Base-by-base conservation (phyloP, 208 protist genomes). In the Balamuthia mandrillaris region DNA sequence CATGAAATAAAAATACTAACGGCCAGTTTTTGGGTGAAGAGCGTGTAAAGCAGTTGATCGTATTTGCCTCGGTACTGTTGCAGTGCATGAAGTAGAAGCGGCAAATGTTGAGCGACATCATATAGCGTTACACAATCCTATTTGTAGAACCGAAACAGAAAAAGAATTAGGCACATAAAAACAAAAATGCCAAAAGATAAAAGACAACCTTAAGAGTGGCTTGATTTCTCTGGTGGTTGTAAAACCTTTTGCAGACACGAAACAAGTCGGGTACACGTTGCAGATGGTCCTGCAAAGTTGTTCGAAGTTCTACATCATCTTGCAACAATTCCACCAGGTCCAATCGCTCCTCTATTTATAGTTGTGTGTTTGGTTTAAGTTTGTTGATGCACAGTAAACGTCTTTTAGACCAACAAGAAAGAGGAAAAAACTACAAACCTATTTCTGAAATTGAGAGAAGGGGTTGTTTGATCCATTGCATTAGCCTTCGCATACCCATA, bases 401-500 rank as follows among this genome's bases (percentile, higher is more conserved):
- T n/a, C n/a, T n/a, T n/a, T n/a, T n/a, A n/a, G n/a, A n/a, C n/a
- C n/a, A n/a, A n/a, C n/a, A 37, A 39, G 1, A 10, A 2, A 49
- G 33, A 24, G 3, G 51, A 29, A 29, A 0, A 42, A n/a, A 74
- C 21, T 2, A 52, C 74, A 10, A 35, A 86, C 94, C 91, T 85
- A 99, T 99, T 37, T 96, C 92, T 0, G 95, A 92, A 1, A 89
- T 82, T 70, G 96, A 93, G 24, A 97, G 90, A 18, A 99, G 88
- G 9, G 97, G 97, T 94, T 99, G 97, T 54, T 97, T 96, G 33
- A 99, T 90, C 97, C 97, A 99, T 88, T 98, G 95, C 18, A 94
- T 89, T 87, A 99, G 94, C 75, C 94, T 87, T n/a, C 98, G 92
- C 16, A 96, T 88, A 2, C 97, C 98, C 94, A 99, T 98, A 3